phyloP scores from a whole-genome alignment of 805 yeast species.

The Candida corydali region DNA sequence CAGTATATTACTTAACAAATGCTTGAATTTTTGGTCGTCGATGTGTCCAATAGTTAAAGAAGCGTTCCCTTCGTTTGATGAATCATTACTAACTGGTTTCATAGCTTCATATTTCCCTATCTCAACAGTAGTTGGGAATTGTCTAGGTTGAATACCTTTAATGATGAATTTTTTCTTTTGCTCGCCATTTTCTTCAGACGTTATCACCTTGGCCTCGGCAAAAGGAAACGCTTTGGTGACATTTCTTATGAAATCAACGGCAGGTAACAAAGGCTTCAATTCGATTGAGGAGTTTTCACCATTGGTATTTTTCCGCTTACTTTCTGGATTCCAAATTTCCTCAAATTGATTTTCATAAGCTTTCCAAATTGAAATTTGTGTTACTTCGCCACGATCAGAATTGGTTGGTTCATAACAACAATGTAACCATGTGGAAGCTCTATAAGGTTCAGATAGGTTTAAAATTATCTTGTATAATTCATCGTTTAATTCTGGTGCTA shows the following conservation, averaged over 20 bases:
- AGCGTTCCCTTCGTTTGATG: conserved; percentile 12
- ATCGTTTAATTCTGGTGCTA: conserved; percentile 57
- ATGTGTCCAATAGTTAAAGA: conserved; percentile 34
- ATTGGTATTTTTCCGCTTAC: conserved; percentile 9
- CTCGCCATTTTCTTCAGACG: conserved; percentile 25
- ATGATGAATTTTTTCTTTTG: conserved; percentile 76
- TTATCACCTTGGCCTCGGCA: conserved; percentile 90
- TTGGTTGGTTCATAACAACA: conserved; percentile 73
- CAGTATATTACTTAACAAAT: conserved; percentile 19
- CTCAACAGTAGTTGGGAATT: conserved; percentile 46
- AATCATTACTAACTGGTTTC: conserved; percentile 16
- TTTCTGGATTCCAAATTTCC: conserved; percentile 48
- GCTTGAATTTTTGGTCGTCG: conserved; percentile 27
- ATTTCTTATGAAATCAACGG: conserved; percentile 94
- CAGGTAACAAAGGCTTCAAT: conserved; percentile 61
- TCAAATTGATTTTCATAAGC: conserved; percentile 87
- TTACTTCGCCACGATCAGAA: conserved; percentile 64
- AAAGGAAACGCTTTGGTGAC: conserved; percentile 84
- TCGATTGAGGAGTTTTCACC: conserved; percentile 15
- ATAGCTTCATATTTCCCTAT: conserved; percentile 42
- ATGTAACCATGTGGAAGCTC: conserved; percentile 94
- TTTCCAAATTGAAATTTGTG: conserved; percentile 95
- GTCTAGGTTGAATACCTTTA: conserved; percentile 90
- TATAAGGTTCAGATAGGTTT: conserved; percentile 71
- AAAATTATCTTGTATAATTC: conserved; percentile 58